Evolutionary conservation across 2,329 filamentous ascomycete species (phyloP), one percentile per base, ranked within the genome.

Genomic region (Emydomyces testavorans): DNA sequence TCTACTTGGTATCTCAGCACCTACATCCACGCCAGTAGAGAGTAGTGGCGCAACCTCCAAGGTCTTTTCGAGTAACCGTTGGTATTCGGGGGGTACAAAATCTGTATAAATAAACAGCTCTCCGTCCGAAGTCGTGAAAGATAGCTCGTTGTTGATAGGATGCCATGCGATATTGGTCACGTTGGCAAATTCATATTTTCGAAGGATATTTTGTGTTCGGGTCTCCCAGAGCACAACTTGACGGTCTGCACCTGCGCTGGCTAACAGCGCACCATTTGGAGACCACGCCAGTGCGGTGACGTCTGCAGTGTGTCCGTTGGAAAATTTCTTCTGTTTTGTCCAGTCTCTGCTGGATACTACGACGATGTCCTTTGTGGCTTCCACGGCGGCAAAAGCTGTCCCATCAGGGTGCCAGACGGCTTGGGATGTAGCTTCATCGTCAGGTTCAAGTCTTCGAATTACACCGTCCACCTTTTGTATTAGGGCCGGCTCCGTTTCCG

Each of bases 371-470:
- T 82, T 78, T 18, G 83, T 87, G 0, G 83, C 77, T 16, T 89
- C 94, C 0, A 87, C 80, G 16, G 85, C 81, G 1, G 86, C 89
- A 65, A 98, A 94, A 2, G 89, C 86, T 55, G 86, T 79, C 16
- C 92, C 90, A 62, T 96, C 90, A 0, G 93, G 93, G 67, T 96
- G 92, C 92, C 92, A 98, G 0, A 80, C 77, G 4, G 83, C 80
- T 58, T 76, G 77, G 3, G 86, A 82, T 54, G 82, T 88, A 4
- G 78, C 75, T 52, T 93, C 85, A 1, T 81, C 76, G 37, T 92
- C 86, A 1, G 79, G 76, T 50, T 95, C 89, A 2, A 90, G 65
- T 15, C 77, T 76, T 52, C 80, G 82, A 56, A 96, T 92, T 55
- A 95, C 71, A 1, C 88, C 89, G 58, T 94, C 88, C 6, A 98